Conservation (phyloP, 2,329 filamentous ascomycete species). For the Sclerotinia subarctica region DNA sequence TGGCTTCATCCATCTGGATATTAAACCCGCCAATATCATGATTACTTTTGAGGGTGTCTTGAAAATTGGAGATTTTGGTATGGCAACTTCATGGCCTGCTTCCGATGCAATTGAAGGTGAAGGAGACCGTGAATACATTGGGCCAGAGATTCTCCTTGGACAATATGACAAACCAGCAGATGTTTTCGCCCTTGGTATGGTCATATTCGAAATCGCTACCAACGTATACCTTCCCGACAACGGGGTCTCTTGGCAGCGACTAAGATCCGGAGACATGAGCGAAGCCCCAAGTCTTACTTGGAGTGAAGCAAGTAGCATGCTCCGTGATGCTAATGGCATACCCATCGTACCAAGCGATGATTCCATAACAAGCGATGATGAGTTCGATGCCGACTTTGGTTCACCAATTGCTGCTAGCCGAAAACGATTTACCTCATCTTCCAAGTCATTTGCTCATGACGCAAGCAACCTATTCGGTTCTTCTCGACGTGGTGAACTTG, state of each 20-base stretch:
- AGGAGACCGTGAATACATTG: constrained; percentile 95
- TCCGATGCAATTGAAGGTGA: constrained; percentile 78
- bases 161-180: constrained; percentile 88
- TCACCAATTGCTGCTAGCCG: constrained; percentile 37
- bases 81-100: constrained; percentile 77
- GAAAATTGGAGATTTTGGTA: constrained; percentile 83
- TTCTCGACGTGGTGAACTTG: constrained; percentile 52
- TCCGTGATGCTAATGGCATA: constrained; percentile 72
- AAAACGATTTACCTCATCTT: constrained; percentile 35
- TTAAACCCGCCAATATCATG: constrained; percentile 82
- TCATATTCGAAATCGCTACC: constrained; percentile 89
- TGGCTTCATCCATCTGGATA: constrained; percentile 79
- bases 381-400: constrained; percentile 40
- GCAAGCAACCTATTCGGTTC: constrained; percentile 40
- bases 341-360: constrained; percentile 47
- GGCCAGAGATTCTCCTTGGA: constrained; percentile 84
- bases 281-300: constrained; percentile 86
- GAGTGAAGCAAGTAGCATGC: constrained; percentile 66
- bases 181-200: constrained; percentile 89
- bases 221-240: constrained; percentile 95
- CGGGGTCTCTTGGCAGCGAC: constrained; percentile 82
- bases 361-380: constrained; percentile 42
- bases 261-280: constrained; percentile 84
- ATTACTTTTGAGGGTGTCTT: constrained; percentile 77
- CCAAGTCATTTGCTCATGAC: constrained; percentile 37